phyloP scores from a whole-genome alignment of 805 yeast genomes.

The Diddensiella santjacobensis region DNA sequence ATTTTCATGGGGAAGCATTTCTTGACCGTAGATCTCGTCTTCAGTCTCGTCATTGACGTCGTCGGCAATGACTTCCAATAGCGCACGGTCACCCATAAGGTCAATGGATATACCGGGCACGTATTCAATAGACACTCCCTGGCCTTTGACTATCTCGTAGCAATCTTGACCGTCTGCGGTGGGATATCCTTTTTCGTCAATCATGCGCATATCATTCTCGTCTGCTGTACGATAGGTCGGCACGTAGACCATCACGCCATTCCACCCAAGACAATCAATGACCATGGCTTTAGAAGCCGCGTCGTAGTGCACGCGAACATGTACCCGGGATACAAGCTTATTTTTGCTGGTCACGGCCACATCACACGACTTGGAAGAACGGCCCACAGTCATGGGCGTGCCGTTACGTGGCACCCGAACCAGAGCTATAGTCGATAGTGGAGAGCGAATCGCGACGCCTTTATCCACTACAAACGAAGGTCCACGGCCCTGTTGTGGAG shows the following conservation, averaged over 20 bases:
- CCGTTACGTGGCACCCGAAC: slow-evolving; percentile 43
- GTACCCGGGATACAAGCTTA: slow-evolving; percentile 64
- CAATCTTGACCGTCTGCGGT: slow-evolving; percentile 26
- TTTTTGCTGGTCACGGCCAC: slow-evolving; percentile 45
- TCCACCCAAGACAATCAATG: slow-evolving; percentile 74
- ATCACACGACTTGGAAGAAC: slow-evolving; percentile 62
- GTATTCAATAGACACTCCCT: slow-evolving; percentile 61
- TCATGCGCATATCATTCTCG: background rate
- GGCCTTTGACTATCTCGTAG: slow-evolving; percentile 56
- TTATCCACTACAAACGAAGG: background rate
- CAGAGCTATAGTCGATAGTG: slow-evolving; percentile 36
- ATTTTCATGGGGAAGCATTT: background rate
- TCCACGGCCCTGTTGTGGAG: background rate
- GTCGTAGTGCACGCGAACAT: slow-evolving; percentile 49
- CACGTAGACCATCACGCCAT: slow-evolving; percentile 67
- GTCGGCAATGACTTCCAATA: slow-evolving; percentile 49
- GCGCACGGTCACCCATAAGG: slow-evolving; percentile 59
- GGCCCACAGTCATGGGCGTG: slow-evolving; percentile 49
- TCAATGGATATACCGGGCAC: slow-evolving; percentile 61
- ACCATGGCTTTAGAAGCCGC: slow-evolving; percentile 37
- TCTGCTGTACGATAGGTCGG: slow-evolving; percentile 39
- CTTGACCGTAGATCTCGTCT: slow-evolving; percentile 26
- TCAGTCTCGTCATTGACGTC: slow-evolving; percentile 43
- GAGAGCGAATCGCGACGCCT: slow-evolving; percentile 29
- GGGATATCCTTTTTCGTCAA: slow-evolving; percentile 11